Base-by-base conservation (phyloP, 179 eudicot species). In the Sideroxylon spinosum region DNA sequence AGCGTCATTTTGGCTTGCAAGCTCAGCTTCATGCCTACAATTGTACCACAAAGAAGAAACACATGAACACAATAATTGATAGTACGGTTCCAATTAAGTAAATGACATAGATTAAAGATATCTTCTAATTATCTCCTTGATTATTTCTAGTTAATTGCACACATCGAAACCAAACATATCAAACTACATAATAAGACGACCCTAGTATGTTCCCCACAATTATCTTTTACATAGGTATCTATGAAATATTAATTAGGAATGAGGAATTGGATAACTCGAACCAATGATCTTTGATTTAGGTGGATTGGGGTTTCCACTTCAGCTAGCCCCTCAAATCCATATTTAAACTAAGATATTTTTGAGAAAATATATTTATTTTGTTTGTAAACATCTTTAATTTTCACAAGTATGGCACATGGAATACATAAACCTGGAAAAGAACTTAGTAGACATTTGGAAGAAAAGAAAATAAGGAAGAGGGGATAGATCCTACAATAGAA, bases 21-120 rank as follows among this genome's bases (percentile, higher is more conserved):
- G 80, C 67, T 77, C 80, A 20, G 80, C 80, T 57, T 77, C 80
- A 72, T 78, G 81, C 81, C 80, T 77, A 55, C n/a, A 65, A 19
- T 9, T 10, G 28, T 28, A 20, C 13, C 32, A 14, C 50, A 11
- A 23, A 20, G 2, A 46, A 48, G 46, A 75, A 73, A 53, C 64
- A 25, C 16, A 26, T 8, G 13, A 50, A 70, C 56, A 13, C 52
- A 11, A 69, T 48, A 0, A 20, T 22, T 25, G 22, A 50, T 1
- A 71, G 17, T 19, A 22, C 1, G 7, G 60, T 56, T 55, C 16
- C 11, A 55, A 26, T 28, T 10, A 9, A 25, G 6, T 25, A 23
- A 22, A 63, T 23, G 68, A 26, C 25, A 72, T 4, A 22, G 16
- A 70, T 70, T 25, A 12, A 70, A 49, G 23, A 12, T 37, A 10